Evolutionary conservation across 108 stramenopile genomes (phyloP).

Genomic region (Nitzschia sp.): DNA sequence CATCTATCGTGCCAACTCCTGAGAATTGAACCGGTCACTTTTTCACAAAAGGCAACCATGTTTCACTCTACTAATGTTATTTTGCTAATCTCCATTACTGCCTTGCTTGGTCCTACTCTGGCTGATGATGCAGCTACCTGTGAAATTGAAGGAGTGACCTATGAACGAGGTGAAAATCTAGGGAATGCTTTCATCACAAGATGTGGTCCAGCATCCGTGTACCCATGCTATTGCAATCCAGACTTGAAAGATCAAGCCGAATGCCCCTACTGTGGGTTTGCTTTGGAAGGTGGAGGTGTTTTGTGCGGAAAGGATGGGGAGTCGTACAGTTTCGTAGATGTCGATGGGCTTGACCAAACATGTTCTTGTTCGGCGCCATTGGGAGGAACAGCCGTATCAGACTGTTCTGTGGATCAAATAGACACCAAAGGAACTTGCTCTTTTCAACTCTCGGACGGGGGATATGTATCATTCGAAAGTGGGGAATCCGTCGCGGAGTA

Average conservation of each 20-base stretch:
- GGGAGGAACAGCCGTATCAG: background rate
- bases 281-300: background rate
- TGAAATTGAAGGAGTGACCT: background rate
- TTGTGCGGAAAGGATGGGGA: slow-evolving; percentile 15
- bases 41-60: no score
- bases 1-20: no score
- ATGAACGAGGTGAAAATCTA: slow-evolving; percentile 8
- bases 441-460: slow-evolving; percentile 1
- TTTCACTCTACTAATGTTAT: no score
- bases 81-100: no score
- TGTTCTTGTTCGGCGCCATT: slow-evolving; percentile 8
- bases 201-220: slow-evolving; percentile 8
- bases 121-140: background rate
- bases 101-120: no score
- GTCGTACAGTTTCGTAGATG: background rate
- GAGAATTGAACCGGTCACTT: no score
- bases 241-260: slow-evolving; percentile 15
- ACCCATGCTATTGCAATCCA: slow-evolving; percentile 27
- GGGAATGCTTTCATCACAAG: slow-evolving; percentile 1
- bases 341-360: slow-evolving; percentile 8
- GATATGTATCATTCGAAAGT: background rate
- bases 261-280: slow-evolving; percentile 30
- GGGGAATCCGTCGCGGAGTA: background rate
- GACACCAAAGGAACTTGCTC: background rate
- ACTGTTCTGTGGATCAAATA: background rate